These are phyloP conservation scores for Cenchrus fungigraminus DNA, from an alignment of 176 grass and related monocot genomes.

Conservation along the genomic window DNA sequence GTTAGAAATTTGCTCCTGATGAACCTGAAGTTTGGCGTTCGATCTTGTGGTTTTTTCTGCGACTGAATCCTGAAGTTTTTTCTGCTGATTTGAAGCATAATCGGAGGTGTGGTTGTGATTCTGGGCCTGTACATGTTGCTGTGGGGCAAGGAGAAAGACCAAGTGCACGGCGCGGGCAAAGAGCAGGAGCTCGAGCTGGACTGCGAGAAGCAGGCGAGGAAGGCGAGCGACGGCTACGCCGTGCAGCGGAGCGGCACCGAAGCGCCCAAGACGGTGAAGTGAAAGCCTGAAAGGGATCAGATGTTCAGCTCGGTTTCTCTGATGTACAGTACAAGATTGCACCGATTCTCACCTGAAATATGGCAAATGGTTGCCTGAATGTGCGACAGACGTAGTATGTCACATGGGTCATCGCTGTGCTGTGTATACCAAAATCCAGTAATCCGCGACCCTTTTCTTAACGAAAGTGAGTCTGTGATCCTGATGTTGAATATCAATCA, in stretches of 20 bases:
- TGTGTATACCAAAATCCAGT: not conserved
- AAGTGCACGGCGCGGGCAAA: constrained; percentile 29
- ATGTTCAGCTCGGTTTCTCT: not conserved
- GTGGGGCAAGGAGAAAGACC: constrained; percentile 87
- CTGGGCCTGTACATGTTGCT: constrained; percentile 74
- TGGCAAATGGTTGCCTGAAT: too few relatives aligned
- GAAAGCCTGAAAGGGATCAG: not conserved
- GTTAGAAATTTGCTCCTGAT: not conserved
- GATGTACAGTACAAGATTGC: not conserved
- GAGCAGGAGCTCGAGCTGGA: constrained; percentile 31
- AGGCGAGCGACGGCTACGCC: not conserved
- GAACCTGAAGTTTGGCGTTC: not conserved
- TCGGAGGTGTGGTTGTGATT: constrained; percentile 76
- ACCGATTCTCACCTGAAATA: not conserved
- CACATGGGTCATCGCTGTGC: not conserved
- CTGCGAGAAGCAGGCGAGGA: constrained; percentile 43
- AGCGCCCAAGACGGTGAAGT: not conserved
- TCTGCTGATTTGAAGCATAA: constrained; percentile 53
- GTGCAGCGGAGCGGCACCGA: not conserved
- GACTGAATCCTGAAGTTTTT: not conserved
- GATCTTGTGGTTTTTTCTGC: not conserved
- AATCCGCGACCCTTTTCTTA: not conserved
- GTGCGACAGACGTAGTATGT: too few relatives aligned
- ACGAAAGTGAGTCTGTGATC: not conserved
- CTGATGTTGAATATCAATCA: not conserved